Evolutionary conservation across 2,329 filamentous ascomycete species (phyloP), one percentile per base, ranked within the genome.

Genomic region (Coniochaeta hoffmannii): DNA sequence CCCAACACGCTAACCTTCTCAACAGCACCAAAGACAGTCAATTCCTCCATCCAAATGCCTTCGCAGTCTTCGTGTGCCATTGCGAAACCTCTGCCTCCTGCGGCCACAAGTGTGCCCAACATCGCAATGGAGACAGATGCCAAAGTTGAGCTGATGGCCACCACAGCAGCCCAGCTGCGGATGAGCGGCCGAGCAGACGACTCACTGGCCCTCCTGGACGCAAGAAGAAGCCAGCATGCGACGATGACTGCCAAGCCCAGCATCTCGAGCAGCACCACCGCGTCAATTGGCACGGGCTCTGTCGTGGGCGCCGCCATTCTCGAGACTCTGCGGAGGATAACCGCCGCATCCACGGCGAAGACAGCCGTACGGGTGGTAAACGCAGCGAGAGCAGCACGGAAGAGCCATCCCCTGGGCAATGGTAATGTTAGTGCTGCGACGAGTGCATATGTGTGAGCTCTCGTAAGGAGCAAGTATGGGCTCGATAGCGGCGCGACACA

Each of bases 311-410:
- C 4, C 8, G 22, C 19, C 41, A 19, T 53, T 38, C 12, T 15
- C 5, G 52, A 46, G 52, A 41, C 24, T 2, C 5, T 31, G 38
- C 30, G 32, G 19, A 59, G 55, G 28, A 56, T 50, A 10, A 59
- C 53, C 17, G 24, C 35, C 14, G 57, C 57, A 50, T 59, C 57
- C 41, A 59, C 24, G 55, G 55, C 50, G 32, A 51, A 36, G 41
- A 55, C 50, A 19, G 57, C 53, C 12, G 57, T 59, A 15, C 54
- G 53, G 14, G 57, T 56, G 11, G 57, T 57, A 41, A 59, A 53
- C 30, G 50, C 53, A n/a, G 57, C 57, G 22, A 59, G 57, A n/a
- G 57, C 53, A 50, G 55, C 57, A 53, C 57, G 57, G 55, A 59
- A 59, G 50, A 59, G 57, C 57, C 49, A 59, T 38, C 57, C 57